Evolutionary conservation across 306 rosid genomes (phyloP), one percentile per base, ranked within the genome.

Genomic region (Biancaea sappan): DNA sequence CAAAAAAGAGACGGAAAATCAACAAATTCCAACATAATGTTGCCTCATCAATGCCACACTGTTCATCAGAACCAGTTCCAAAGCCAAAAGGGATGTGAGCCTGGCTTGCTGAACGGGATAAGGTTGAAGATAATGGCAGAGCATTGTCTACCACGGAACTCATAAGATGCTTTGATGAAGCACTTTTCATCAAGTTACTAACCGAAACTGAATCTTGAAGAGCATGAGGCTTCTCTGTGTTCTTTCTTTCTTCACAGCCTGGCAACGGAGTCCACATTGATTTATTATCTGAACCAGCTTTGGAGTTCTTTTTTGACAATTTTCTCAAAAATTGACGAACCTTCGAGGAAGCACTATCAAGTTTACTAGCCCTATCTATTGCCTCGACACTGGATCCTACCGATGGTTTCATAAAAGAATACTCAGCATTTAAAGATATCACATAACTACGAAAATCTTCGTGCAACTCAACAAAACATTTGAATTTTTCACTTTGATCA

Each of bases 1-100:
- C 99, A 83, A 90, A 94, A 86, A 94, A 94, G 71, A 91, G 84
- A 41, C 99, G 87, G 15, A 96, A 88, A 66, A 94, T 81, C 75
- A 94, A 79, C 84, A 94, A 82, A 83, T 92, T 94, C 96, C 84
- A 90, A 66, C 90, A 88, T 44, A 92, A 83, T 43, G 97, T 83
- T 66, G 93, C 97, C 76, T 91, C 99, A 76, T 94, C 95, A 70
- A 82, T 78, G 48, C 86, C 78, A 74, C 77, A 74, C 83, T 83
- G 92, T 57, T 92, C 94, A 18, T 85, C 88, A 44, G 70, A 59
- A 48, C 89, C 90, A 11, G 64, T 75, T 32, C 80, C 89, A 19
- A 88, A 81, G 65, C 57, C 63, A 74, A 72, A 63, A 68, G 89
- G 80, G 40, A 48, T 52, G 69, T 52, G 73, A 78, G 76, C 73